Percentiles rank a stretch among this genome's conserved stretches.
Evolutionary conservation across 441 rosid genomes (phyloP).

Genomic region (Mallotus japonicus): DNA sequence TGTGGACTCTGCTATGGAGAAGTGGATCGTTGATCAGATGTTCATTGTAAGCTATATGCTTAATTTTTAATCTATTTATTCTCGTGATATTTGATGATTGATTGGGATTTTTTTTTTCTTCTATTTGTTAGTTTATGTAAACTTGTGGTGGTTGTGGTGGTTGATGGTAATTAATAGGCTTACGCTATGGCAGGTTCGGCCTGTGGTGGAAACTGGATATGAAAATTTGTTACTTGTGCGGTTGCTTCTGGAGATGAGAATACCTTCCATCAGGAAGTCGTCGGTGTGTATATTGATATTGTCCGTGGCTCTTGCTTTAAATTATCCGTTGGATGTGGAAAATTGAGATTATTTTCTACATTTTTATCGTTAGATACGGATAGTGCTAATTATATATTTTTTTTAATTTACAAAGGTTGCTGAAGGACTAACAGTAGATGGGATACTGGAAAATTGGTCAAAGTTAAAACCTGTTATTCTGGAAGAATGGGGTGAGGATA

Average conservation of each 20-base stretch:
- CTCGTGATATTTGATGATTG: neutral
- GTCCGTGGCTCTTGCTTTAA: slow-evolving; percentile 7
- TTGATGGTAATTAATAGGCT: neutral
- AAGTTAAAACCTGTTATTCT: slow-evolving; percentile 70
- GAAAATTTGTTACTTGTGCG: slow-evolving; percentile 83
- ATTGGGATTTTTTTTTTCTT: neutral
- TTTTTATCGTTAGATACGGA: slow-evolving; percentile 2
- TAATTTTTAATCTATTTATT: neutral
- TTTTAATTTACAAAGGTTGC: slow-evolving; percentile 57
- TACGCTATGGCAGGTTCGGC: slow-evolving; percentile 61
- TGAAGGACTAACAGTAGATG: slow-evolving; percentile 66
- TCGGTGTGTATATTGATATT: slow-evolving; percentile 44
- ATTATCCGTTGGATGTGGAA: slow-evolving; percentile 10
- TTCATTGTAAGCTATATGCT: slow-evolving; percentile 40
- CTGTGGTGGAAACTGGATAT: slow-evolving; percentile 93
- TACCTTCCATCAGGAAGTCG: slow-evolving; percentile 60
- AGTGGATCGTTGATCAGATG: slow-evolving; percentile 91
- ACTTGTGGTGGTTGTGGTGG: no score
- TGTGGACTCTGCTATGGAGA: slow-evolving; percentile 62
- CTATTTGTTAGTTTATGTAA: no score
- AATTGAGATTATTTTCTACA: slow-evolving; percentile 3
- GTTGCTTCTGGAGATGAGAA: slow-evolving; percentile 63
- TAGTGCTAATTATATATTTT: slow-evolving; percentile 17
- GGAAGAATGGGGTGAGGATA: slow-evolving; percentile 82
- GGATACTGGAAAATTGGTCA: slow-evolving; percentile 70